phyloP scores from a whole-genome alignment of 768 basidiomycete genomes.

The Psilocybe cubensis region DNA sequence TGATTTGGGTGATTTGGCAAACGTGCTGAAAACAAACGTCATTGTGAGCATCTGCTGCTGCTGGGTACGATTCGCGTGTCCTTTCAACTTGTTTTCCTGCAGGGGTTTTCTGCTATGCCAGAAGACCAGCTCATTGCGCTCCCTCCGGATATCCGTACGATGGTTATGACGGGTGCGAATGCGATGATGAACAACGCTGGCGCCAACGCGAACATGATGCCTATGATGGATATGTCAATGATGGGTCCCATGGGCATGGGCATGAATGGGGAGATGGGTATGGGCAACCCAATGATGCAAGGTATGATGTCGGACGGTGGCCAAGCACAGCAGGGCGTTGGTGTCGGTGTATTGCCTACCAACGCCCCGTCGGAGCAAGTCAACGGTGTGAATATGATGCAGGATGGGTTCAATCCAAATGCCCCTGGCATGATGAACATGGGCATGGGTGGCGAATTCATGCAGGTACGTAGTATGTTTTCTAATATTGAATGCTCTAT shows the following conservation, averaged over 20 bases:
- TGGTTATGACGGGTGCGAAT: constrained; percentile 85
- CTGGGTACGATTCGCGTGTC: constrained; percentile 1
- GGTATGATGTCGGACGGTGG: constrained; percentile 46
- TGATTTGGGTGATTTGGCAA: constrained; percentile 79
- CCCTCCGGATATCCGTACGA: constrained; percentile 80
- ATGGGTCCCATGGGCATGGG: constrained; percentile 67
- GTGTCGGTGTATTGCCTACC: constrained; percentile 35
- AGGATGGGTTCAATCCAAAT: constrained; percentile 45
- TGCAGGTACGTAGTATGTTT: constrained; percentile 62
- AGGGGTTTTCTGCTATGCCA: constrained; percentile 84
- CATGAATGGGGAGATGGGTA: constrained; percentile 70
- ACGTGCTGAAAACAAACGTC: constrained; percentile 81
- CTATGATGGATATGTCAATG: constrained; percentile 84
- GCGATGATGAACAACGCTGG: constrained; percentile 75
- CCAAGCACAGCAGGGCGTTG: constrained; percentile 34
- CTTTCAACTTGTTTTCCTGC: constrained; percentile 12
- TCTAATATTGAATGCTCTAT: constrained; percentile 21
- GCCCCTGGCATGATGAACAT: constrained; percentile 68
- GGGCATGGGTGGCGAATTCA: constrained; percentile 70
- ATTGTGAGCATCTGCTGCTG: constrained; percentile 53
- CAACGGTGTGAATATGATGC: constrained; percentile 47
- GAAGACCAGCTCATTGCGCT: constrained; percentile 81
- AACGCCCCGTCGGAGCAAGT: constrained; percentile 47
- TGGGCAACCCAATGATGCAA: constrained; percentile 64
- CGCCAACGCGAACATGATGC: constrained; percentile 60